These are phyloP conservation scores for Barnettozyma sp. DNA, from an alignment of 805 yeast genomes.

Conservation along the genomic window DNA sequence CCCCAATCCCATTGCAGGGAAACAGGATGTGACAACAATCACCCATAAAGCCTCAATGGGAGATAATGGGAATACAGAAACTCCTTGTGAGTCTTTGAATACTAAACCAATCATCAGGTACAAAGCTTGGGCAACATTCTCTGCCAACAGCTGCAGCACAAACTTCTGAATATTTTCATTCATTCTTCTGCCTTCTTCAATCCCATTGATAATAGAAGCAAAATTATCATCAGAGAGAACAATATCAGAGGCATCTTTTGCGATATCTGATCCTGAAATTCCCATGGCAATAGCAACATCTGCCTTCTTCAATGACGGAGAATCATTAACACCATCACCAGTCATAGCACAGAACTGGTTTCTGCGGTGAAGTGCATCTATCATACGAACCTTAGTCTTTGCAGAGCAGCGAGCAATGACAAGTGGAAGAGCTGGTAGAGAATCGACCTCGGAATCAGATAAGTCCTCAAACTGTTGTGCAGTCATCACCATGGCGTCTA, in stretches of 20 bases:
- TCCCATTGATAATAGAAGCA: constrained; percentile 70
- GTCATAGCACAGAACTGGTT: constrained; percentile 70
- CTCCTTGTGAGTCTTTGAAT: constrained; percentile 52
- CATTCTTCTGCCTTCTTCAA: constrained; percentile 79
- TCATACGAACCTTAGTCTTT: constrained; percentile 73
- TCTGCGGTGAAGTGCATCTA: constrained; percentile 65
- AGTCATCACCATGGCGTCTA: constrained; percentile 65
- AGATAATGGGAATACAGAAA: constrained; percentile 75
- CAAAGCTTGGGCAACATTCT: constrained; percentile 65
- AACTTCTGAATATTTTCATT: constrained; percentile 72
- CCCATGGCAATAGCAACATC: constrained; percentile 88
- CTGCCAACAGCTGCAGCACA: constrained; percentile 64
- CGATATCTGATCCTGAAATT: constrained; percentile 72
- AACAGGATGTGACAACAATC: constrained; percentile 69
- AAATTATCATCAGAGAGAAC: constrained; percentile 72
- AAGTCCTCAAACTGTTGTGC: constrained; percentile 65
- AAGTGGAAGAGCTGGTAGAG: constrained; percentile 58
- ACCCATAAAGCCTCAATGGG: constrained; percentile 80
- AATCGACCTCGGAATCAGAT: constrained; percentile 53
- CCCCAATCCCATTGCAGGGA: constrained; percentile 82
- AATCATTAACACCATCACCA: constrained; percentile 80
- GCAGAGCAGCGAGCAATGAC: constrained; percentile 84
- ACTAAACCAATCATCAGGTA: constrained; percentile 67
- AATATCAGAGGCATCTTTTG: constrained; percentile 78
- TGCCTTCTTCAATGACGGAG: constrained; percentile 68